Percentiles rank a stretch among this genome's conserved stretches.
Evolutionary conservation across 768 basidiomycete species (phyloP).

Genomic region (Cyathus striatus): DNA sequence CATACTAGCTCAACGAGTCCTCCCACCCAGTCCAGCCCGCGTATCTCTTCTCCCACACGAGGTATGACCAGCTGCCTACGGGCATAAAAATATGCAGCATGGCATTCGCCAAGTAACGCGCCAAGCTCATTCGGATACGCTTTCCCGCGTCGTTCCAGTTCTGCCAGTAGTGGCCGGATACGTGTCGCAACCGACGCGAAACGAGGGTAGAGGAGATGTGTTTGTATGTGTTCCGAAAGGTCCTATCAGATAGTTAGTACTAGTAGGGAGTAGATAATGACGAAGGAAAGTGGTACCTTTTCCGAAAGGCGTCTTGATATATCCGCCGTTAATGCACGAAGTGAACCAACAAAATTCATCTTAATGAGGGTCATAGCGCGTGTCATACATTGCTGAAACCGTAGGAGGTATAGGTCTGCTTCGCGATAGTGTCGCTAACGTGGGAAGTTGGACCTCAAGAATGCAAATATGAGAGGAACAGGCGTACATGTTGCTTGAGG

Average conservation of each 20-base stretch:
- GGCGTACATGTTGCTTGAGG: slow-evolving; percentile 76
- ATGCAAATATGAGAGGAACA: background rate
- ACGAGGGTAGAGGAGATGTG: slow-evolving; percentile 86
- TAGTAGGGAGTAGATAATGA: slow-evolving; percentile 1
- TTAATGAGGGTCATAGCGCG: slow-evolving; percentile 97
- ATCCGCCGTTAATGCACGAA: slow-evolving; percentile 76
- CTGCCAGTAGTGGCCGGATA: slow-evolving; percentile 72
- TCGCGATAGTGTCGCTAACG: slow-evolving; percentile 84
- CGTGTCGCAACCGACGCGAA: slow-evolving; percentile 70
- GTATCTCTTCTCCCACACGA: slow-evolving; percentile 8
- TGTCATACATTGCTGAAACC: slow-evolving; percentile 98
- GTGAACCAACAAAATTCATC: slow-evolving; percentile 89
- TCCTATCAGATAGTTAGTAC: slow-evolving; percentile 38
- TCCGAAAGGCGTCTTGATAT: slow-evolving; percentile 71
- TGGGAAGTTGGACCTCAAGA: background rate
- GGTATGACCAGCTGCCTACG: slow-evolving; percentile 70
- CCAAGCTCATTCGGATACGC: slow-evolving; percentile 82
- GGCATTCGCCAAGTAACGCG: slow-evolving; percentile 81
- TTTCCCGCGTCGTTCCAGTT: slow-evolving; percentile 76
- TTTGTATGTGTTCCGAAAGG: slow-evolving; percentile 73
- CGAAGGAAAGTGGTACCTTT: slow-evolving; percentile 40
- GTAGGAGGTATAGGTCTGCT: slow-evolving; percentile 89
- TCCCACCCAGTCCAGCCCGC: slow-evolving; percentile 52
- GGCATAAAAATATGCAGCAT: slow-evolving; percentile 73
- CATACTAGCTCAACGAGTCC: slow-evolving; percentile 83